A percentile compares a stretch with the other conserved stretches of the same genome.
Evolutionary conservation across 345 rosid genomes (phyloP).

Genomic region (Eucalyptus sideroxylon): DNA sequence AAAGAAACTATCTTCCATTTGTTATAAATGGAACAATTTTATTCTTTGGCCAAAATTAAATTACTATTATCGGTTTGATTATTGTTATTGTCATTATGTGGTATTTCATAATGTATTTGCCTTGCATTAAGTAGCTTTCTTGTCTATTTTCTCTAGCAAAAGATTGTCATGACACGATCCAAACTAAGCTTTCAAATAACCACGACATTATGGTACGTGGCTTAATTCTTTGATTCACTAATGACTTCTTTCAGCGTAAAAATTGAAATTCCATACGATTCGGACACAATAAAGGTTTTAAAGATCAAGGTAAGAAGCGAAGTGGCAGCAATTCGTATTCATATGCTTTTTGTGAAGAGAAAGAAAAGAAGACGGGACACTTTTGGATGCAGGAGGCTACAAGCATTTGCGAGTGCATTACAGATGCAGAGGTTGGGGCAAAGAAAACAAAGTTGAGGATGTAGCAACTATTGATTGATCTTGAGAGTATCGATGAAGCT

Average conservation of each 20-base stretch:
- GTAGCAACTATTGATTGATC: conserved; percentile 4
- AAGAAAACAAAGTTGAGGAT: neutral
- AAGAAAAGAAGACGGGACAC: neutral
- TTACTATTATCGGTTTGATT: neutral
- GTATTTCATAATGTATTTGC: neutral
- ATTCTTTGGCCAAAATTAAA: neutral
- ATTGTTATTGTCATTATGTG: neutral
- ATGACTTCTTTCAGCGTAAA: neutral
- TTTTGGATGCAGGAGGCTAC: neutral
- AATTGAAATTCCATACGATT: neutral
- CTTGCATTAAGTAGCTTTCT: neutral
- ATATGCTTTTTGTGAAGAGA: neutral
- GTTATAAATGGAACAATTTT: neutral
- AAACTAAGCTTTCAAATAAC: neutral
- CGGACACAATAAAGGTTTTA: neutral
- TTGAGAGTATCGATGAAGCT: conserved; percentile 34
- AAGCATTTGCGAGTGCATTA: neutral
- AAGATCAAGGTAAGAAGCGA: neutral
- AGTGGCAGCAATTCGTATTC: neutral
- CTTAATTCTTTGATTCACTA: neutral
- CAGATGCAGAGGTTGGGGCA: neutral
- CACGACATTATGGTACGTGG: neutral
- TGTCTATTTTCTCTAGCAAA: neutral
- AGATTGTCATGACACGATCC: neutral
- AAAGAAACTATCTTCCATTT: neutral